Conservation (phyloP, 768 basidiomycete genomes). For the Amanita polypyramis region DNA sequence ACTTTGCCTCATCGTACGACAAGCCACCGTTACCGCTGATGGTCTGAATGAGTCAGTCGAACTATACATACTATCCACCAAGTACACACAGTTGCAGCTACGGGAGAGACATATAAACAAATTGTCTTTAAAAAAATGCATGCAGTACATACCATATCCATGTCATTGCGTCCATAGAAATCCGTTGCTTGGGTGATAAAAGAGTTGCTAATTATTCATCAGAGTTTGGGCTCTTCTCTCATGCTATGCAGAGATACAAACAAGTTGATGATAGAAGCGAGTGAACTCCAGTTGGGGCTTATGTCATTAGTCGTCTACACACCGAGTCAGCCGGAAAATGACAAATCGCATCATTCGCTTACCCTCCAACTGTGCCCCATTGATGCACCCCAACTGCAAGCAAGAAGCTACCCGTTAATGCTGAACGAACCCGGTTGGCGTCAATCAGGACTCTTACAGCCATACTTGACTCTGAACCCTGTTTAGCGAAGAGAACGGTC, state of each 20-base stretch:
- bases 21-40: slow-evolving; percentile 54
- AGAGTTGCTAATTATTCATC: slow-evolving; percentile 36
- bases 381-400: slow-evolving; percentile 37
- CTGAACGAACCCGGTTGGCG: background rate
- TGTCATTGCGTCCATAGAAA: slow-evolving; percentile 57
- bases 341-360: slow-evolving; percentile 8
- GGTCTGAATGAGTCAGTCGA: too few species aligned
- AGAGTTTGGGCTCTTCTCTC: background rate
- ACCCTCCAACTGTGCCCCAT: slow-evolving; percentile 63
- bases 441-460: slow-evolving; percentile 21
- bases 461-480: slow-evolving; percentile 40
- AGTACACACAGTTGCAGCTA: slow-evolving; percentile 37
- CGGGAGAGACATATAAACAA: background rate
- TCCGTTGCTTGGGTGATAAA: slow-evolving; percentile 55
- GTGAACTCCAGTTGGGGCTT: slow-evolving; percentile 39
- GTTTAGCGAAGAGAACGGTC: background rate
- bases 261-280: slow-evolving; percentile 52
- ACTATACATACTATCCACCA: too few species aligned
- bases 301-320: slow-evolving; percentile 44
- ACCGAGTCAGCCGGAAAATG: slow-evolving; percentile 2
- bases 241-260: slow-evolving; percentile 14
- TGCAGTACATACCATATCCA: slow-evolving; percentile 45
- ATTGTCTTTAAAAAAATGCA: background rate
- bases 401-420: background rate
- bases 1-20: slow-evolving; percentile 51